Evolutionary conservation across 2,329 filamentous ascomycete genomes (phyloP).

Genomic region (Didymella segeticola): DNA sequence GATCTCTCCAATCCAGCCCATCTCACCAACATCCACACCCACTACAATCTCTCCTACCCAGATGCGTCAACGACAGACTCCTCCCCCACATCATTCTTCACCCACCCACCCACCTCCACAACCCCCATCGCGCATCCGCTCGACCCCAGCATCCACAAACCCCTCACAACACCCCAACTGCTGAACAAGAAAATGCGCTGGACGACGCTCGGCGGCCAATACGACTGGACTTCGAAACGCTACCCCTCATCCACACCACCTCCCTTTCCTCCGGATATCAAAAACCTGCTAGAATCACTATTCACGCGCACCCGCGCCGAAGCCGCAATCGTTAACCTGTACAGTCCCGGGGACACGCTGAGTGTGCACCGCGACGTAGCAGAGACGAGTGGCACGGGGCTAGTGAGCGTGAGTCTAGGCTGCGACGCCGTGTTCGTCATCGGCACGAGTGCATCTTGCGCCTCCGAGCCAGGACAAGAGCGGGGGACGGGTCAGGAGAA

Average conservation of each 20-base stretch:
- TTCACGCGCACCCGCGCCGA: constrained; percentile 82
- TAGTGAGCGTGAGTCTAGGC: constrained; percentile 86
- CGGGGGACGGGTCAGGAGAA: constrained; percentile 40
- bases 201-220: constrained; percentile 94
- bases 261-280: constrained; percentile 76
- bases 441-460: constrained; percentile 71
- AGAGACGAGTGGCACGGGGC: constrained; percentile 77
- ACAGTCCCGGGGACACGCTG: constrained; percentile 87
- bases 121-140: constrained; percentile 60
- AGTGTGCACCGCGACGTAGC: constrained; percentile 94
- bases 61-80: not conserved
- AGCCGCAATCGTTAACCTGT: constrained; percentile 93
- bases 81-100: constrained; percentile 59
- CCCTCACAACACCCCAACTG: constrained; percentile 72
- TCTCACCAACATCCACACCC: constrained; percentile 87
- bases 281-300: constrained; percentile 68
- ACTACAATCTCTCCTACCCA: constrained; percentile 75
- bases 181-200: constrained; percentile 85
- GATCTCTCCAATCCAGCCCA: constrained; percentile 77
- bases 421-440: constrained; percentile 91
- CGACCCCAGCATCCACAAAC: constrained; percentile 75
- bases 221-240: constrained; percentile 89
- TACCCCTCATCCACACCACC: constrained; percentile 77
- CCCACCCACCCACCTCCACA: constrained; percentile 44
- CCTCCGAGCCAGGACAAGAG: not conserved